Conservation (phyloP, 495 filamentous ascomycete species). For the Penicillium coffeae region DNA sequence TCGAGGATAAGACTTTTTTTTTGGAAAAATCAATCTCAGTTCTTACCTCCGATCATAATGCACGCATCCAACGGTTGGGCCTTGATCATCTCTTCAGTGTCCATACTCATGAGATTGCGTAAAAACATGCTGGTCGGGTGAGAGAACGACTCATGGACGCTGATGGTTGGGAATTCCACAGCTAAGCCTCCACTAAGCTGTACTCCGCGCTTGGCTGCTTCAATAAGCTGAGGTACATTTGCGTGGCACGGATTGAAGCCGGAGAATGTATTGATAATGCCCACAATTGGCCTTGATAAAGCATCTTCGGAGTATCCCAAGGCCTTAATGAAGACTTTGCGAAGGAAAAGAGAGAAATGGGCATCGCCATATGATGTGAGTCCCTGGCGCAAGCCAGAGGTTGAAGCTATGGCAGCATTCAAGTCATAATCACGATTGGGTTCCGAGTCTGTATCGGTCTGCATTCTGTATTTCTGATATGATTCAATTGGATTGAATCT, state of each 20-base stretch:
- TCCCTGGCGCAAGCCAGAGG: constrained; percentile 53
- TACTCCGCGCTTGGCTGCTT: constrained; percentile 60
- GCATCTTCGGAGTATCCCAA: constrained; percentile 65
- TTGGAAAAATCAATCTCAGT: too few species aligned
- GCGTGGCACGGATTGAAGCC: constrained; percentile 67
- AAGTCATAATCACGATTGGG: constrained; percentile 52
- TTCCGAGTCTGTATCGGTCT: constrained; percentile 5
- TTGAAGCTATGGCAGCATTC: constrained; percentile 40
- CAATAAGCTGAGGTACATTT: constrained; percentile 63
- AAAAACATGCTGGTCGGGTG: constrained; percentile 66
- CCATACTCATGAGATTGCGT: constrained; percentile 68
- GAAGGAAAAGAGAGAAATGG: constrained; percentile 65
- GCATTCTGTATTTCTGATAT: neutral
- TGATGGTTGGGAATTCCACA: constrained; percentile 66
- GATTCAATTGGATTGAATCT: neutral
- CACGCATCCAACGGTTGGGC: constrained; percentile 63
- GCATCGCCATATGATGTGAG: constrained; percentile 65
- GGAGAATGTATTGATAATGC: constrained; percentile 64
- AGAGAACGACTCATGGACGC: constrained; percentile 59
- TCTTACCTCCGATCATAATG: constrained; percentile 60
- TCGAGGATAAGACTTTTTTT: too few species aligned
- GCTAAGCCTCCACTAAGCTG: constrained; percentile 58
- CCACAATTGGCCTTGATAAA: constrained; percentile 60
- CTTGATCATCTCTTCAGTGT: constrained; percentile 67
- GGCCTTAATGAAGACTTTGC: constrained; percentile 69